Conservation (phyloP, 257 asterid genomes). For the Datura wrightii region DNA sequence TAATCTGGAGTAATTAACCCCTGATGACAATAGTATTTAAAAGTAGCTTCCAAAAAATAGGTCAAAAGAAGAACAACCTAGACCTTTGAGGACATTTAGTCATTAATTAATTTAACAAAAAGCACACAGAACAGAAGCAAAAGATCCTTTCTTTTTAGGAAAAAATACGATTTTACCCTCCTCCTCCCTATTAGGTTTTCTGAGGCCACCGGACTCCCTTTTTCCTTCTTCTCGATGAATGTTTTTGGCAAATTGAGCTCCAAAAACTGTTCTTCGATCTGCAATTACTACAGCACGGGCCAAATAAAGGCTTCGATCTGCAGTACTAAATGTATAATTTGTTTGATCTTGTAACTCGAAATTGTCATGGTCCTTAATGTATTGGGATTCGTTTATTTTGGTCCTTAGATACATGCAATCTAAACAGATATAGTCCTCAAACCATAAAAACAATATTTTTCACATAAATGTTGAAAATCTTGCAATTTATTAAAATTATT, state of each 20-base stretch:
- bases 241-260: too few species aligned
- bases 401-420: too few species aligned
- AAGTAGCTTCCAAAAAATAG: constrained; percentile 18
- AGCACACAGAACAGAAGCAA: background rate
- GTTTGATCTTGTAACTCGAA: too few species aligned
- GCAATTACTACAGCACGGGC: background rate
- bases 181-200: background rate
- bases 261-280: background rate
- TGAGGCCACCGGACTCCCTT: background rate
- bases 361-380: too few species aligned
- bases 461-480: too few species aligned
- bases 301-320: background rate
- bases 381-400: too few species aligned
- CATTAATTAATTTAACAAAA: background rate
- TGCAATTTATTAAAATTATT: too few species aligned
- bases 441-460: too few species aligned
- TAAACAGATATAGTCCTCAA: too few species aligned
- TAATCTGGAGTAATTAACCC: background rate
- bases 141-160: accelerated
- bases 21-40: background rate
- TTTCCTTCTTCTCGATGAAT: background rate
- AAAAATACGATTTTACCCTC: background rate
- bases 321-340: background rate
- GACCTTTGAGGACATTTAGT: background rate
- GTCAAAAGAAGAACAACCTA: constrained; percentile 8